phyloP scores from a whole-genome alignment of 2,329 filamentous ascomycete species.

The Leptographium procerum region DNA sequence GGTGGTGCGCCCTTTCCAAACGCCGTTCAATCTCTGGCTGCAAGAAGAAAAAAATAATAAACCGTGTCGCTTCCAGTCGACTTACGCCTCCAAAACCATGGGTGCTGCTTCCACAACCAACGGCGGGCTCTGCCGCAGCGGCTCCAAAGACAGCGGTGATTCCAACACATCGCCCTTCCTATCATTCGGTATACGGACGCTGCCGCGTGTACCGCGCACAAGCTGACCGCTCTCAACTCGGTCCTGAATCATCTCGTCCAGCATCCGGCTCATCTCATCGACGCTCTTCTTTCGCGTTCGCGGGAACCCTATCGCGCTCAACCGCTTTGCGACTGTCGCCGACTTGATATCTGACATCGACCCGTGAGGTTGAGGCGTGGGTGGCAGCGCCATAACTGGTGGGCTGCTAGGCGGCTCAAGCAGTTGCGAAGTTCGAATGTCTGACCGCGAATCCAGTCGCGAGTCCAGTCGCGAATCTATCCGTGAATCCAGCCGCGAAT shows the following conservation, averaged over 20 bases:
- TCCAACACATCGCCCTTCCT: slow-evolving; percentile 23
- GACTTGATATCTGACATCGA: slow-evolving; percentile 2
- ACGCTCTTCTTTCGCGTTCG: slow-evolving; percentile 56
- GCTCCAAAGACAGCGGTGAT: slow-evolving; percentile 7
- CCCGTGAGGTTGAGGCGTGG: slow-evolving; percentile 8
- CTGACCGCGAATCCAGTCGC: slow-evolving; percentile 15
- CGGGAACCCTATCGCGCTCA: slow-evolving; percentile 11
- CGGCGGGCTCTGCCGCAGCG: slow-evolving; percentile 17
- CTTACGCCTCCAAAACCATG: slow-evolving; percentile 18
- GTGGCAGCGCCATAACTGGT: slow-evolving; percentile 12
- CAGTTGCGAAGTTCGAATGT: slow-evolving; percentile 21
- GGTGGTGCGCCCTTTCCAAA: neutral
- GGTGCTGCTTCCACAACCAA: slow-evolving; percentile 15
- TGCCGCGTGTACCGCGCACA: slow-evolving; percentile 54
- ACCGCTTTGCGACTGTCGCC: slow-evolving; percentile 1
- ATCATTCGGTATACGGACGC: slow-evolving; percentile 40
- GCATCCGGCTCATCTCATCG: slow-evolving; percentile 84
- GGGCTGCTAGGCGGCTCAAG: slow-evolving; percentile 20
- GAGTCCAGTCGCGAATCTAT: slow-evolving; percentile 21
- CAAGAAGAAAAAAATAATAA: slow-evolving; percentile 4
- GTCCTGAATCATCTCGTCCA: slow-evolving; percentile 94
- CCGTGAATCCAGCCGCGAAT: slow-evolving; percentile 16
- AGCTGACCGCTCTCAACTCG: slow-evolving; percentile 67
- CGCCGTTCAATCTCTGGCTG: neutral
- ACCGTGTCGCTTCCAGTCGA: neutral